A percentile compares a stretch with the other conserved stretches of the same genome.
Evolutionary conservation across 2,329 filamentous ascomycete species (phyloP).

Genomic region (Fusarium metavorans): DNA sequence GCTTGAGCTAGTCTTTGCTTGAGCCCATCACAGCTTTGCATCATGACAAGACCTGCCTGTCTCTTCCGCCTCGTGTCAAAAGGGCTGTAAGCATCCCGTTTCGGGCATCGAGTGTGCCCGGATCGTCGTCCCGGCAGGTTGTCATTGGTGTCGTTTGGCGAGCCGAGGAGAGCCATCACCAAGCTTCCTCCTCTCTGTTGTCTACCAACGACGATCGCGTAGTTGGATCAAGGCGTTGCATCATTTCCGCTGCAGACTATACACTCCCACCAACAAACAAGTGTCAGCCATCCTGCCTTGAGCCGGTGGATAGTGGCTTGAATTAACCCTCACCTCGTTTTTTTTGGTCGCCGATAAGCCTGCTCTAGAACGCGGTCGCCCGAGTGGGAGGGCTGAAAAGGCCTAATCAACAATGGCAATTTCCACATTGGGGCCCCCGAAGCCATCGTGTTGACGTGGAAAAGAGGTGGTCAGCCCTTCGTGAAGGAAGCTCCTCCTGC

Average conservation of each 20-base stretch:
- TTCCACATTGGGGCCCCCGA: constrained; percentile 18
- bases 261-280: neutral
- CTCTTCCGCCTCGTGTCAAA: neutral
- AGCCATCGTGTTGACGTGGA: neutral
- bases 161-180: neutral
- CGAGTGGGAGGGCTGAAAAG: neutral
- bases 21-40: constrained; percentile 1
- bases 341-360: constrained; percentile 3
- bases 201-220: constrained; percentile 4
- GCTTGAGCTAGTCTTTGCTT: neutral
- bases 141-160: constrained; percentile 22
- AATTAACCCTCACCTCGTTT: neutral
- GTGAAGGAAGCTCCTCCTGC: neutral
- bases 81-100: neutral
- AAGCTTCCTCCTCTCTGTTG: neutral
- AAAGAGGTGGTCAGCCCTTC: constrained; percentile 9
- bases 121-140: neutral
- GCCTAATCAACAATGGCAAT: neutral
- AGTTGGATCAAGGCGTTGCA: constrained; percentile 7
- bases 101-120: neutral
- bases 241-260: constrained; percentile 12
- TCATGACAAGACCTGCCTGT: neutral
- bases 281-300: neutral
- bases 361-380: constrained; percentile 5
- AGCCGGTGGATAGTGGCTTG: neutral